phyloP scores from a whole-genome alignment of 345 rosid species.

The Trapa incisa region DNA sequence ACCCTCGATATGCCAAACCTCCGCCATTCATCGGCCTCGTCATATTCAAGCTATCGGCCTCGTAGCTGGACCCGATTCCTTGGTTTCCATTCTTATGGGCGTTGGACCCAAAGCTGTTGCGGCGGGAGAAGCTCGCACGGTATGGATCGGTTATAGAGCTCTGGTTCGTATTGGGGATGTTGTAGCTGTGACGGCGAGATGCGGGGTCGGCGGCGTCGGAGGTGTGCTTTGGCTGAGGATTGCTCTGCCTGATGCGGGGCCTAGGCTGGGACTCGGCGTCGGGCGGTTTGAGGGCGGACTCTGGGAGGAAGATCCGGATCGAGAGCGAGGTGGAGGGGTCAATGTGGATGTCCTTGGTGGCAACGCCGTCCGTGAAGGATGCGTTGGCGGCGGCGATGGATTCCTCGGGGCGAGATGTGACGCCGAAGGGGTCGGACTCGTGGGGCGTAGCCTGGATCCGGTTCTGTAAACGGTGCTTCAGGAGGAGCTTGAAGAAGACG shows the following conservation, averaged over 20 bases:
- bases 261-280: constrained; percentile 24
- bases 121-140: constrained; percentile 15
- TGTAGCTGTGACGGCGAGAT: constrained; percentile 10
- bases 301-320: constrained; percentile 82
- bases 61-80: constrained; percentile 23
- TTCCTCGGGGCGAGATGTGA: constrained; percentile 75
- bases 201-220: constrained; percentile 4
- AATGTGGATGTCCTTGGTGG: constrained; percentile 91
- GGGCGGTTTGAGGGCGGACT: constrained; percentile 57
- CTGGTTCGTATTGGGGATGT: not conserved
- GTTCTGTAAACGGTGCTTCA: constrained; percentile 71
- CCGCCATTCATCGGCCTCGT: constrained; percentile 25
- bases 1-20: constrained; percentile 50
- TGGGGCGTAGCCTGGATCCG: constrained; percentile 47
- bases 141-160: constrained; percentile 9
- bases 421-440: constrained; percentile 44
- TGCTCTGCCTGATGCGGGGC: constrained; percentile 1
- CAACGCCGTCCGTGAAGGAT: constrained; percentile 75
- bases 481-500: constrained; percentile 82
- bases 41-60: constrained; percentile 24
- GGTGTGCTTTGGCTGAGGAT: constrained; percentile 1
- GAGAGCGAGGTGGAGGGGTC: constrained; percentile 74
- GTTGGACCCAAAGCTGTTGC: constrained; percentile 42
- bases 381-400: constrained; percentile 64
- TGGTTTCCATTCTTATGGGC: constrained; percentile 37